Evolutionary conservation across 2,329 filamentous ascomycete species (phyloP).

Genomic region (Aureobasidium uvarum): DNA sequence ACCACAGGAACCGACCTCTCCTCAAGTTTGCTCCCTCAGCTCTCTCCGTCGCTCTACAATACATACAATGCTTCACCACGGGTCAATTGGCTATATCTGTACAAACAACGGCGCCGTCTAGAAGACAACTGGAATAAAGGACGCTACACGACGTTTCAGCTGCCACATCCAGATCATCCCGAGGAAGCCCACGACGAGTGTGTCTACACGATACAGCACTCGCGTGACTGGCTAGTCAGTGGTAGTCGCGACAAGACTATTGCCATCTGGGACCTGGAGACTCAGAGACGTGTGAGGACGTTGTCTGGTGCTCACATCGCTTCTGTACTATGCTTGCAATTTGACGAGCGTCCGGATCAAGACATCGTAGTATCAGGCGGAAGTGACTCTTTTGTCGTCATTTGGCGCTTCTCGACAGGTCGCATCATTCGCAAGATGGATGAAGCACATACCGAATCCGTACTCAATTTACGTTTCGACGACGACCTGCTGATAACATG

Average conservation of each 20-base stretch:
- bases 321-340: conserved; percentile 92
- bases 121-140: conserved; percentile 91
- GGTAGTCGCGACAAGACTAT: conserved; percentile 87
- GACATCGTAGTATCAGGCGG: conserved; percentile 33
- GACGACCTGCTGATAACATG: conserved; percentile 90
- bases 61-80: not conserved
- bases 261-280: conserved; percentile 85
- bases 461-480: conserved; percentile 91
- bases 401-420: conserved; percentile 64
- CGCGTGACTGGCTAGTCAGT: conserved; percentile 81
- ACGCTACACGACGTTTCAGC: conserved; percentile 79
- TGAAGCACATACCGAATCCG: conserved; percentile 81
- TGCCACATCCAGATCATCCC: conserved; percentile 77
- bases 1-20: not conserved
- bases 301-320: conserved; percentile 70
- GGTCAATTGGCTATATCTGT: conserved; percentile 90
- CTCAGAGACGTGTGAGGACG: conserved; percentile 53
- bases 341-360: conserved; percentile 73
- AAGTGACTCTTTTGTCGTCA: conserved; percentile 30
- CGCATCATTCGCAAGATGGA: conserved; percentile 72
- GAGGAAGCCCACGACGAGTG: conserved; percentile 87
- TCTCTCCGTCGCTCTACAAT: conserved; percentile 15
- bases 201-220: conserved; percentile 92
- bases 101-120: conserved; percentile 77
- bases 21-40: not conserved